Evolutionary conservation across 768 basidiomycete species (phyloP), one percentile per base, ranked within the genome.

Genomic region (Calvatia gigantea): DNA sequence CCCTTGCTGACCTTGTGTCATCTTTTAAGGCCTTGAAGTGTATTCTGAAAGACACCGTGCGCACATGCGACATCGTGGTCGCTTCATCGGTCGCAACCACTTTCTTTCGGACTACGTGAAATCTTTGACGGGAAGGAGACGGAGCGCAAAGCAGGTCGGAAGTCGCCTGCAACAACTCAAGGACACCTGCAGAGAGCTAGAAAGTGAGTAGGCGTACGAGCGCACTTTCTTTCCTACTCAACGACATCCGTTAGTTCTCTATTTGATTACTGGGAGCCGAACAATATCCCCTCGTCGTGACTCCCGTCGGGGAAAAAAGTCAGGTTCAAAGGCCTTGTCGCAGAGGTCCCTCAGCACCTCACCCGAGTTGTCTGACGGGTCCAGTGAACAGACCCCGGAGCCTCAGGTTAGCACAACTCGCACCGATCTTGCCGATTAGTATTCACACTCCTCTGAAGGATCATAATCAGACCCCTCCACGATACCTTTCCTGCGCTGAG

Each of bases 51-150:
- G 82, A 15, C 82, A 86, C 60, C 80, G 81, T 33, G 75, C 83
- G 62, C 80, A 84, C 62, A 83, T 83, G 49, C 76, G 82, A 56
- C 75, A 80, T 28, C 76, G 87, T 12, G 85, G 84, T 11, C 81
- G 88, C 51, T 89, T 85, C 65, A 88, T 89, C 38, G 82, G 85
- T 78, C 79, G 88, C 53, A 91, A 90, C 69, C 79, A 83, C 39
- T 90, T 88, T 71, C 85, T 89, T 57, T 87, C 88, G 53, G 84
- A 89, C 57, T 84, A 85, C 65, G 89, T 91, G 62, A 81, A 75
- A 64, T 73, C 73, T 31, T 73, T 72, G 41, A 90, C 88, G 1
- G 84, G 86, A 8, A 82, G 85, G 66, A 73, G 74, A 59, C 77
- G 88, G 60, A 85, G 85, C 7, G 80, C 88, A 9, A 89, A 89